Conservation (phyloP, 495 filamentous ascomycete genomes). For the Hypoxylon trugodes region DNA sequence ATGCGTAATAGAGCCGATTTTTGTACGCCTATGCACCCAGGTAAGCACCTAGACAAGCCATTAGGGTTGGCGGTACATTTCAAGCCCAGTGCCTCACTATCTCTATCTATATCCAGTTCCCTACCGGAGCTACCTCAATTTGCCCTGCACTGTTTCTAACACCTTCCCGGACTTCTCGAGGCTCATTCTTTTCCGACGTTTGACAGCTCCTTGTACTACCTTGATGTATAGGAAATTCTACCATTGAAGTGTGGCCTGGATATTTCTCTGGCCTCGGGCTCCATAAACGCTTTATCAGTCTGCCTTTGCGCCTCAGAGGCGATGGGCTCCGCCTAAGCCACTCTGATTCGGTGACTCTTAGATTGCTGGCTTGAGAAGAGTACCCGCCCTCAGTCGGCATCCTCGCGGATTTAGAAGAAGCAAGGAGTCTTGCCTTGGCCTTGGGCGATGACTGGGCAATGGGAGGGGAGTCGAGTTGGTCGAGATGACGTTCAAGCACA, state of each 20-base stretch:
- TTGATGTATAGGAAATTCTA: constrained; percentile 20
- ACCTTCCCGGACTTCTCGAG: neutral
- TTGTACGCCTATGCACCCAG: no score
- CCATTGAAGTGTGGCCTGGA: constrained; percentile 20
- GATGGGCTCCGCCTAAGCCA: constrained; percentile 53
- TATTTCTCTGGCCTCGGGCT: constrained; percentile 29
- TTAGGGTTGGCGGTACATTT: constrained; percentile 3
- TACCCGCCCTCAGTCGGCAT: constrained; percentile 6
- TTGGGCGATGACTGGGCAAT: constrained; percentile 29
- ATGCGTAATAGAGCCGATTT: no score
- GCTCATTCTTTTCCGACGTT: neutral
- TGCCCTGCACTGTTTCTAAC: neutral
- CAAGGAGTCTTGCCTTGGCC: constrained; percentile 19
- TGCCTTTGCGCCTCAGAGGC: constrained; percentile 26
- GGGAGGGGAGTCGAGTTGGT: constrained; percentile 39
- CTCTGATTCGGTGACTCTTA: constrained; percentile 48
- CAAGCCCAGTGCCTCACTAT: neutral
- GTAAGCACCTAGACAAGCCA: neutral
- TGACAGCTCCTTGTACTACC: neutral
- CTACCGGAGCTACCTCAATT: constrained; percentile 14
- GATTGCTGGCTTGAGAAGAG: constrained; percentile 6
- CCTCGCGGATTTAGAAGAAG: constrained; percentile 6
- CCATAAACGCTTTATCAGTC: constrained; percentile 18
- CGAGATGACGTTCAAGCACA: constrained; percentile 45
- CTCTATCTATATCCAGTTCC: constrained; percentile 40